Evolutionary conservation across 1,284 basidiomycete genomes (phyloP), one percentile per base, ranked within the genome.

Genomic region (Peniophora sp.): DNA sequence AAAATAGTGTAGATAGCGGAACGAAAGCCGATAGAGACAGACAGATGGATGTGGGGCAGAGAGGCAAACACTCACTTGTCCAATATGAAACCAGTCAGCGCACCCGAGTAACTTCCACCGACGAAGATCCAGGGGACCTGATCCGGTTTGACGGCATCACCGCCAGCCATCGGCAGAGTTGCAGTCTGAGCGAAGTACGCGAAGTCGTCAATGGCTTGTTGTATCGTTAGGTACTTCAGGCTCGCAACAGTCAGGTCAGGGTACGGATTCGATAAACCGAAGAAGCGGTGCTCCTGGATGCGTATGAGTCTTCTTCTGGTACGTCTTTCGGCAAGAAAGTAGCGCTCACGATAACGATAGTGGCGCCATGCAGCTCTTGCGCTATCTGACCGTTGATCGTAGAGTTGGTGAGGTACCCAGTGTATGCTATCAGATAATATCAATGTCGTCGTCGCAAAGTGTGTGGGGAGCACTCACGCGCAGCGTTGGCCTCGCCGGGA

Each of bases 191-290:
- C 75, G 59, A 89, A 89, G 65, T 83, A 85, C 38, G 72, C 81
- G 27, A 87, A 64, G 59, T 89, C 85, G 50, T 86, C 78, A 49
- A 85, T 78, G 17, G 82, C 81, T 66, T 88, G 86, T 59, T 86
- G 78, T 46, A 88, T 74, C 2, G 81, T 87, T 60, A 82, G 79
- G 12, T 78, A 60, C 48, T 68, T 65, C 47, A 88, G 68, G 58
- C 78, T 83, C 54, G 73, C 64, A 10, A 77, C 75, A 17, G 71
- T 76, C 22, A 89, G 73, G 63, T 87, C 73, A 22, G 76, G 69
- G 51, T 73, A 75, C 2, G 85, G 86, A 58, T 77, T 45, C 9
- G 44, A 45, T 19, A 45, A n/a, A 22, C 44, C 44, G 44, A 23
- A 45, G 44, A 23, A 45, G n/a, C 44, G 44, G 44, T 45, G 44